Conservation (phyloP, 352 stramenopile genomes). For the Pythium periplocum region DNA sequence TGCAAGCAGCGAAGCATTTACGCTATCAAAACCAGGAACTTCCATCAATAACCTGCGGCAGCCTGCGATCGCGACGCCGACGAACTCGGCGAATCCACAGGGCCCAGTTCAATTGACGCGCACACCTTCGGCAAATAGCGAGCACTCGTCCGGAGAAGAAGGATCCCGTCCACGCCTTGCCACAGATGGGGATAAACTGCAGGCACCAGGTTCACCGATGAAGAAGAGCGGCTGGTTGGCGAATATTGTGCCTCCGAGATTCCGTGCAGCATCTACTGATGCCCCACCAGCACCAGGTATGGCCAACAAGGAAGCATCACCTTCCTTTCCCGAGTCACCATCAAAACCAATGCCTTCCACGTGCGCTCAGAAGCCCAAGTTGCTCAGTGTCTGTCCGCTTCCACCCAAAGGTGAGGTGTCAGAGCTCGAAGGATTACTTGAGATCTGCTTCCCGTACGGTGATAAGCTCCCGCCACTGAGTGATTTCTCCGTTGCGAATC, state of each 20-base stretch:
- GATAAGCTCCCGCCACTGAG: conserved; percentile 30
- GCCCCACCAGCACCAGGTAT: conserved; percentile 5
- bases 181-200: not conserved
- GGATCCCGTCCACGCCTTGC: too few relatives aligned
- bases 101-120: too few relatives aligned
- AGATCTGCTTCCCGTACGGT: conserved; percentile 77
- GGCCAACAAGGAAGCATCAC: conserved; percentile 1
- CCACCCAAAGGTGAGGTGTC: conserved; percentile 34
- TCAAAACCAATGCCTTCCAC: too few relatives aligned
- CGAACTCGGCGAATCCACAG: too few relatives aligned
- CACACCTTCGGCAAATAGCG: too few relatives aligned
- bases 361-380: conserved; percentile 19
- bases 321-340: too few relatives aligned
- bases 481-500: conserved; percentile 50
- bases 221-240: conserved; percentile 14
- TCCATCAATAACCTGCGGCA: too few relatives aligned
- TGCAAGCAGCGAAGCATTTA: conserved; percentile 9
- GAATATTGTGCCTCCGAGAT: conserved; percentile 21
- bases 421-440: conserved; percentile 56
- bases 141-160: too few relatives aligned
- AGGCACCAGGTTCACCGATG: conserved; percentile 14
- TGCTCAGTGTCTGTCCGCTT: conserved; percentile 35
- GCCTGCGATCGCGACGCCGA: too few relatives aligned
- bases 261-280: conserved; percentile 13
- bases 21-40: too few relatives aligned